phyloP scores from a whole-genome alignment of 495 filamentous ascomycete species.

The Hyaloscypha variabilis region DNA sequence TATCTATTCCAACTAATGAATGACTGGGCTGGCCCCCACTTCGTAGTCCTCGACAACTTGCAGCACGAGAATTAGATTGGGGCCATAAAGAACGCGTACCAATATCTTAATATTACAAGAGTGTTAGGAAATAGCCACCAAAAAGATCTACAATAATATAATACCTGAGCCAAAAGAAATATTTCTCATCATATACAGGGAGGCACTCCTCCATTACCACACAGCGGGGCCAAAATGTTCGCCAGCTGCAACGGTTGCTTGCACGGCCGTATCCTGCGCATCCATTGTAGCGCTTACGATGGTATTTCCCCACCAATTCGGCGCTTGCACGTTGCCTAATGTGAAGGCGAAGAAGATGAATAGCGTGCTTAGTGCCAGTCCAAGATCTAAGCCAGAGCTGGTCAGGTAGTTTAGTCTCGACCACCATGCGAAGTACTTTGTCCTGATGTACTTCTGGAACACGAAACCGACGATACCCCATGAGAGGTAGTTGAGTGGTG shows the following conservation, averaged over 20 bases:
- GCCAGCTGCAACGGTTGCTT: conserved; percentile 48
- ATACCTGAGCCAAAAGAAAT: not conserved
- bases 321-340: conserved; percentile 50
- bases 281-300: conserved; percentile 61
- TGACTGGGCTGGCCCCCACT: not conserved
- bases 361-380: conserved; percentile 47
- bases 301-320: conserved; percentile 58
- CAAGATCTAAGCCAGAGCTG: conserved; percentile 58
- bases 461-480: conserved; percentile 59
- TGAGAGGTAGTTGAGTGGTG: conserved; percentile 67
- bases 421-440: conserved; percentile 67
- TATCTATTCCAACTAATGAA: not conserved
- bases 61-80: not conserved
- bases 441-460: conserved; percentile 64
- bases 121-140: conserved; percentile 1
- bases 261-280: conserved; percentile 52
- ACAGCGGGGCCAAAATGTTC: conserved; percentile 62
- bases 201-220: conserved; percentile 15
- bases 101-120: conserved; percentile 18
- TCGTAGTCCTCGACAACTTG: not conserved
- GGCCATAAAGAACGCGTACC: conserved; percentile 4
- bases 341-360: conserved; percentile 52
- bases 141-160: conserved; percentile 6
- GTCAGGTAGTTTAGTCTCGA: conserved; percentile 61
- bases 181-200: not conserved